Percentiles rank a stretch among this genome's conserved stretches.
These are phyloP conservation scores for Penicillium griseofulvum DNA, from an alignment of 2,329 filamentous ascomycete genomes.

Conservation along the genomic window DNA sequence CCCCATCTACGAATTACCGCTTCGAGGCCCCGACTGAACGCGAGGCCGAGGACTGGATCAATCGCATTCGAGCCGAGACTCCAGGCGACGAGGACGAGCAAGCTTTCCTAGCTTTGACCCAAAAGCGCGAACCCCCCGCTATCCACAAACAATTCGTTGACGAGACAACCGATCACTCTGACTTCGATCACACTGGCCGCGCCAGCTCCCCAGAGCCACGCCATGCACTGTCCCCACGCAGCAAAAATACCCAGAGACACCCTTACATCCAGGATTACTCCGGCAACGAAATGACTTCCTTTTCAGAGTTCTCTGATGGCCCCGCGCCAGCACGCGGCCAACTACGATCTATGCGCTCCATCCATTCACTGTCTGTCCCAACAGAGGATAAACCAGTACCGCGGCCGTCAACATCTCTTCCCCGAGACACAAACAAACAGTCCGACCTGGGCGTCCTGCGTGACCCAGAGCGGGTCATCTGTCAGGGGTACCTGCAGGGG, in stretches of 20 bases:
- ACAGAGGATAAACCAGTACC: conserved; percentile 33
- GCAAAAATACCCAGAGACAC: conserved; percentile 26
- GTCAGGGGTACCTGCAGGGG: conserved; percentile 85
- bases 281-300: conserved; percentile 67
- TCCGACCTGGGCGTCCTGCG: conserved; percentile 55
- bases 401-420: conserved; percentile 1
- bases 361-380: conserved; percentile 30
- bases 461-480: conserved; percentile 85
- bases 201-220: conserved; percentile 38
- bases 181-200: conserved; percentile 34
- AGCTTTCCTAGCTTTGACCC: conserved; percentile 60
- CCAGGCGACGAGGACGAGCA: conserved; percentile 86
- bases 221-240: conserved; percentile 28
- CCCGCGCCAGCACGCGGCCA: conserved; percentile 25
- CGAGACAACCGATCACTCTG: conserved; percentile 45
- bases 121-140: conserved; percentile 18
- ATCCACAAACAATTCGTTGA: conserved; percentile 33
- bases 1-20: conserved; percentile 85
- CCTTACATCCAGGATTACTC: conserved; percentile 56
- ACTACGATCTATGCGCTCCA: conserved; percentile 30
- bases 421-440: conserved; percentile 61
- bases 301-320: conserved; percentile 80
- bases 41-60: conserved; percentile 84
- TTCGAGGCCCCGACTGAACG: conserved; percentile 71
- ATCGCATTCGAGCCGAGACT: conserved; percentile 73